These are phyloP conservation scores for Combretum micranthum DNA, from an alignment of 345 rosid species.

Conservation along the genomic window DNA sequence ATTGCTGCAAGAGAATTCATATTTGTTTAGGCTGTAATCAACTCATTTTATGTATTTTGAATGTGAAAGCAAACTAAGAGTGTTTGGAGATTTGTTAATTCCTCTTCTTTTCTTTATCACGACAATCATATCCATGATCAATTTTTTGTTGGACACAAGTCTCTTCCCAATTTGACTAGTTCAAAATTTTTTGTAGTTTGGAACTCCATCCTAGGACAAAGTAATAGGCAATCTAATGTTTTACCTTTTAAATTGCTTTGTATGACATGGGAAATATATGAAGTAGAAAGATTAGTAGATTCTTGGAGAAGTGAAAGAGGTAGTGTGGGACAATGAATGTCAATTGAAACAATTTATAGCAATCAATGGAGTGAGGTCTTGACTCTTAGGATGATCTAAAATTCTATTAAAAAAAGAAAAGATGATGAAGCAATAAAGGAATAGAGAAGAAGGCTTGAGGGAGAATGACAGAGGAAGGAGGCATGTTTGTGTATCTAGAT, in stretches of 20 bases:
- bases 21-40: not conserved
- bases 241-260: too few species aligned
- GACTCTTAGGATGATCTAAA: too few species aligned
- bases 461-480: not conserved
- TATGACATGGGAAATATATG: too few species aligned
- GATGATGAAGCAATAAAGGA: too few species aligned
- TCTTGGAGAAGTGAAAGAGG: too few species aligned
- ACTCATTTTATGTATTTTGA: not conserved
- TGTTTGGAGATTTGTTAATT: not conserved
- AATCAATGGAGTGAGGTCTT: too few species aligned
- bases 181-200: not conserved
- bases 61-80: not conserved
- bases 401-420: too few species aligned
- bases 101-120: not conserved
- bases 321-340: too few species aligned
- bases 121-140: constrained; percentile 2
- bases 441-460: not conserved
- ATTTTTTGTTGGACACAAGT: not conserved
- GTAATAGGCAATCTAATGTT: not conserved
- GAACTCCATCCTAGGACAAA: constrained; percentile 5
- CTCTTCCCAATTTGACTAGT: constrained; percentile 3
- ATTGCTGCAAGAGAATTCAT: constrained; percentile 12
- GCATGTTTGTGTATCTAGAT: not conserved
- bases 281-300: too few species aligned
- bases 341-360: too few species aligned